These are phyloP conservation scores for Petunia axillaris DNA, from an alignment of 257 asterid genomes.

Conservation along the genomic window DNA sequence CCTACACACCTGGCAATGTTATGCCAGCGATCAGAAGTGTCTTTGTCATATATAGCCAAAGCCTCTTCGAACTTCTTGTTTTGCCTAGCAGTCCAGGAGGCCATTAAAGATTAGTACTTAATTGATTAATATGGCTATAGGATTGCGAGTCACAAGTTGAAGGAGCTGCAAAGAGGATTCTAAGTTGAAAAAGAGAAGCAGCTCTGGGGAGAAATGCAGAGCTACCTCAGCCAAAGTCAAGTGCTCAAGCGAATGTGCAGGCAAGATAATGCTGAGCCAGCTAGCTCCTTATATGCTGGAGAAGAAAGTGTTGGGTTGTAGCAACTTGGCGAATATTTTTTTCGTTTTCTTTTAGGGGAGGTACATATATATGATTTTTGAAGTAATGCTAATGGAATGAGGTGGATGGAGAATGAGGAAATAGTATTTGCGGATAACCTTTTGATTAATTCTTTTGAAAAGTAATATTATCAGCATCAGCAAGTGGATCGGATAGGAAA, in stretches of 20 bases:
- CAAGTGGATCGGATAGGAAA: conserved; percentile 52
- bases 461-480: conserved; percentile 33
- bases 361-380: conserved; percentile 38
- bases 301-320: conserved; percentile 33
- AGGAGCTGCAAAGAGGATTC: neutral
- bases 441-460: conserved; percentile 44
- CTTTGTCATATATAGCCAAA: conserved; percentile 46
- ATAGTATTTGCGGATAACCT: conserved; percentile 23
- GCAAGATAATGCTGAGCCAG: conserved; percentile 29
- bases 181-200: neutral
- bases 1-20: conserved; percentile 52
- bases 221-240: conserved; percentile 36
- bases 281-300: conserved; percentile 20
- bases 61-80: conserved; percentile 59
- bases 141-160: neutral
- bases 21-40: conserved; percentile 54
- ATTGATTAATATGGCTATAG: neutral
- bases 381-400: neutral
- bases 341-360: neutral
- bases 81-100: conserved; percentile 56
- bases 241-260: conserved; percentile 39
- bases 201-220: conserved; percentile 2
- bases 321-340: conserved; percentile 41
- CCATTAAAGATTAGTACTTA: conserved; percentile 40
- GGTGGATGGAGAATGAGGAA: conserved; percentile 33